phyloP scores from a whole-genome alignment of 345 rosid genomes.

The Clausena lansium region DNA sequence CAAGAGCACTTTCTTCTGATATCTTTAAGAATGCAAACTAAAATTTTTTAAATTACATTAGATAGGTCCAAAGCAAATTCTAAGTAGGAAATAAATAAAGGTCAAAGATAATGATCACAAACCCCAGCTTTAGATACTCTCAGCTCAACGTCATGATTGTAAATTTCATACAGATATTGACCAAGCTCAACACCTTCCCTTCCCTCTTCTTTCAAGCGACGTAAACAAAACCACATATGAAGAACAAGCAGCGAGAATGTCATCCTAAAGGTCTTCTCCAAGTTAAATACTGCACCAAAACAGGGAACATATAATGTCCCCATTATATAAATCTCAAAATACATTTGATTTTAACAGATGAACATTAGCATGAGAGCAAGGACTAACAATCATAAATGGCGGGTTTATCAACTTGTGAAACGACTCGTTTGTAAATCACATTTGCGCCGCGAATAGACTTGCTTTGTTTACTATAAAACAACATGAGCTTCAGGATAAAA shows the following conservation, averaged over 20 bases:
- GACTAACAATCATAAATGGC: slow-evolving; percentile 72
- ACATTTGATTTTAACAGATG: neutral
- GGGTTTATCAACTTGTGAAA: slow-evolving; percentile 74
- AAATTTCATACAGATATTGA: slow-evolving; percentile 81
- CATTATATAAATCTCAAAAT: neutral
- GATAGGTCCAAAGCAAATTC: neutral
- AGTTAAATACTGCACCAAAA: slow-evolving; percentile 67
- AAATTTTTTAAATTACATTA: neutral
- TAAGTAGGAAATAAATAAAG: neutral
- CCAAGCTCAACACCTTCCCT: slow-evolving; percentile 91
- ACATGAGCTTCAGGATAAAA: slow-evolving; percentile 56
- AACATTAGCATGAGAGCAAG: neutral
- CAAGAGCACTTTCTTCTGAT: neutral
- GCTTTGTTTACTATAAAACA: slow-evolving; percentile 94
- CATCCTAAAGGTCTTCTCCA: slow-evolving; percentile 90
- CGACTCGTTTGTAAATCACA: slow-evolving; percentile 60
- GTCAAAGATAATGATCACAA: slow-evolving; percentile 10
- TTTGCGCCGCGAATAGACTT: slow-evolving; percentile 80
- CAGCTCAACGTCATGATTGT: slow-evolving; percentile 91
- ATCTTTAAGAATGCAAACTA: neutral
- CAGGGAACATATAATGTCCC: neutral
- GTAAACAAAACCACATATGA: slow-evolving; percentile 87
- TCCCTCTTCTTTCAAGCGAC: slow-evolving; percentile 86
- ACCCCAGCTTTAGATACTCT: slow-evolving; percentile 98
- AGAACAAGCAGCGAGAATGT: slow-evolving; percentile 86